These are phyloP conservation scores for Diaporthe helianthi DNA, from an alignment of 2,329 filamentous ascomycete species.

Conservation along the genomic window DNA sequence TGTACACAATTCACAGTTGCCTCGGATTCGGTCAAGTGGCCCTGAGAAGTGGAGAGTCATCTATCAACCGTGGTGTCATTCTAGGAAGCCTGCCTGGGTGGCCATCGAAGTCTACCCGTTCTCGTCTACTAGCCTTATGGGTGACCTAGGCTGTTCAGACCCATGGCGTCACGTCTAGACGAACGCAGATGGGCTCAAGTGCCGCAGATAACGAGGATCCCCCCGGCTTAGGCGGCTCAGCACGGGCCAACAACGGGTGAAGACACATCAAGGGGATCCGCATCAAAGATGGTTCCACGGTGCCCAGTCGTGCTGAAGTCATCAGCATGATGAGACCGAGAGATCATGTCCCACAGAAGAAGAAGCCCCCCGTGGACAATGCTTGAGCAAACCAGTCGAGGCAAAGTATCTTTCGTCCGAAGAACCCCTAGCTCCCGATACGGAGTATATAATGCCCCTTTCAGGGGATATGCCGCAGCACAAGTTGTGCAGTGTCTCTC, in stretches of 20 bases:
- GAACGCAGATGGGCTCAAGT: not conserved
- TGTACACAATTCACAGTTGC: slow-evolving; percentile 85
- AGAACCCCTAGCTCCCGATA: too few relatives aligned
- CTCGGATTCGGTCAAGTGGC: slow-evolving; percentile 79
- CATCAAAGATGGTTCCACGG: not conserved
- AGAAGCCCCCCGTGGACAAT: not conserved
- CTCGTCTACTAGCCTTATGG: not conserved
- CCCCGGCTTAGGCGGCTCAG: too few relatives aligned
- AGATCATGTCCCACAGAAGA: too few relatives aligned
- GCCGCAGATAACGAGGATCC: not conserved
- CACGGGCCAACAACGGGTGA: too few relatives aligned
- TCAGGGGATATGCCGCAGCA: too few relatives aligned
- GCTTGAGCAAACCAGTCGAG: not conserved
- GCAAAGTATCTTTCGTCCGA: not conserved
- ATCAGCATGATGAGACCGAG: not conserved
- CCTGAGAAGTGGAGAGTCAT: slow-evolving; percentile 41
- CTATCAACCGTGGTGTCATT: not conserved
- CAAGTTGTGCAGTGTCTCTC: not conserved
- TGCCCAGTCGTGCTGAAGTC: not conserved
- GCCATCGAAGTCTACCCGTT: slow-evolving; percentile 54
- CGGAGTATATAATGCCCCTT: too few relatives aligned
- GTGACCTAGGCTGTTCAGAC: not conserved
- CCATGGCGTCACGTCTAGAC: not conserved
- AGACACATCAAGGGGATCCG: too few relatives aligned
- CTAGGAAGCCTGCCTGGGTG: too few relatives aligned